A percentile compares a stretch with the other conserved stretches of the same genome.
phyloP scores from a whole-genome alignment of 2,329 filamentous ascomycete genomes.

The Exophiala xenobiotica region DNA sequence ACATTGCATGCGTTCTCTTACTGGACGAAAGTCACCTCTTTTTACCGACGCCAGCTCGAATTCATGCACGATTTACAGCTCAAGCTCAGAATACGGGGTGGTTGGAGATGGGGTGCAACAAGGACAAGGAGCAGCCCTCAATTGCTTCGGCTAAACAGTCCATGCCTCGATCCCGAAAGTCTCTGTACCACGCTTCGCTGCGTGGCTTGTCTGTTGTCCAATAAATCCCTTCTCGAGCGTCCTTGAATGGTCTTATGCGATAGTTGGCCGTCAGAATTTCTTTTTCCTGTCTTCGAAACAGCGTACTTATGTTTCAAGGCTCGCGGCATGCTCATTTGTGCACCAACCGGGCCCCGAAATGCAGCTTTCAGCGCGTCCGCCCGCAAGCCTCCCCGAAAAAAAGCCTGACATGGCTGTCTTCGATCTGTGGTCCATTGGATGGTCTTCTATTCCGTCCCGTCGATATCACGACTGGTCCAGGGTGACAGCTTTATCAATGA shows the following conservation, averaged over 20 bases:
- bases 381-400: too few species aligned
- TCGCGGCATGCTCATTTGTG: too few species aligned
- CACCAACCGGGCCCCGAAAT: too few species aligned
- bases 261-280: too few species aligned
- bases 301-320: too few species aligned
- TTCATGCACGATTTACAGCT: neutral
- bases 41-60: neutral
- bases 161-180: neutral
- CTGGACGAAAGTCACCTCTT: neutral
- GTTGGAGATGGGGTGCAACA: neutral
- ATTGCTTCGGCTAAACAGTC: neutral
- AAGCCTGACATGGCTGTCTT: too few species aligned
- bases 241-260: too few species aligned
- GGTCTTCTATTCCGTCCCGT: neutral
- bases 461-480: conserved; percentile 2
- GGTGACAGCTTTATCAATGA: conserved; percentile 12
- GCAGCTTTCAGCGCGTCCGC: too few species aligned
- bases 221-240: too few species aligned
- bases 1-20: neutral
- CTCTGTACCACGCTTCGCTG: neutral
- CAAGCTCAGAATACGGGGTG: neutral
- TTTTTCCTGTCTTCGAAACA: too few species aligned
- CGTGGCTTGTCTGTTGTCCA: neutral
- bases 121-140: neutral
- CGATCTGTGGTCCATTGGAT: neutral